A percentile compares a stretch with the other conserved stretches of the same genome.
Conservation (phyloP, 805 yeast genomes). For the Candida wancherniae region DNA sequence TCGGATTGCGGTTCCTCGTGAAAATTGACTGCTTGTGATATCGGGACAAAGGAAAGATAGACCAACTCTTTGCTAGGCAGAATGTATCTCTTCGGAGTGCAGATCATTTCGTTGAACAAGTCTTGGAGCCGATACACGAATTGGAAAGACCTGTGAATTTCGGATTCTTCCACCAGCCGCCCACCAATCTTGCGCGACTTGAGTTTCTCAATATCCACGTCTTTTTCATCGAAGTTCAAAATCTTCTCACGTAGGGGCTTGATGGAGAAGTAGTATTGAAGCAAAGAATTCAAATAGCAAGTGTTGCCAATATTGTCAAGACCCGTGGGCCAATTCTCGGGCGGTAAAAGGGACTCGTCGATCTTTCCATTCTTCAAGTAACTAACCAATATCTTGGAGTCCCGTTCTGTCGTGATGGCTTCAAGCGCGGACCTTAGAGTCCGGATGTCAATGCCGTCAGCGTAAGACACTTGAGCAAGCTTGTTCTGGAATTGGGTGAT, state of each 20-base stretch:
- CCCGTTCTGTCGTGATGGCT: slow-evolving; percentile 48
- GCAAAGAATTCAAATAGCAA: slow-evolving; percentile 75
- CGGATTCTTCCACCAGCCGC: slow-evolving; percentile 69
- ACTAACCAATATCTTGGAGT: slow-evolving; percentile 51
- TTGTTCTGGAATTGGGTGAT: slow-evolving; percentile 48
- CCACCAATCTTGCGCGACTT: slow-evolving; percentile 74
- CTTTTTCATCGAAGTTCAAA: slow-evolving; percentile 45
- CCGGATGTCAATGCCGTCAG: slow-evolving; percentile 44
- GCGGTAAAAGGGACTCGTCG: slow-evolving; percentile 54
- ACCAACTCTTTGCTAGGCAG: slow-evolving; percentile 83
- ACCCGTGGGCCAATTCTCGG: slow-evolving; percentile 82
- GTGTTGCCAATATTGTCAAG: slow-evolving; percentile 94
- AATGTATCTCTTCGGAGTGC: slow-evolving; percentile 57
- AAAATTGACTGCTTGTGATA: slow-evolving; percentile 61
- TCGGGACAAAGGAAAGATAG: slow-evolving; percentile 77
- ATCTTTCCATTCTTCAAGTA: slow-evolving; percentile 60
- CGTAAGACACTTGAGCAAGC: slow-evolving; percentile 10
- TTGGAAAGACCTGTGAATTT: slow-evolving; percentile 75
- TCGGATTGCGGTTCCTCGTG: slow-evolving; percentile 16
- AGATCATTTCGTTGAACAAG: slow-evolving; percentile 66
- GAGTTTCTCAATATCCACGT: slow-evolving; percentile 12
- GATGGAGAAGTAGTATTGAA: slow-evolving; percentile 86
- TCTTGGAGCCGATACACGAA: slow-evolving; percentile 70
- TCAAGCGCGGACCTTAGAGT: slow-evolving; percentile 54
- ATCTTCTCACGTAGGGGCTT: slow-evolving; percentile 72